Conservation (phyloP, 352 stramenopile genomes). For the Pythium insidiosum region DNA sequence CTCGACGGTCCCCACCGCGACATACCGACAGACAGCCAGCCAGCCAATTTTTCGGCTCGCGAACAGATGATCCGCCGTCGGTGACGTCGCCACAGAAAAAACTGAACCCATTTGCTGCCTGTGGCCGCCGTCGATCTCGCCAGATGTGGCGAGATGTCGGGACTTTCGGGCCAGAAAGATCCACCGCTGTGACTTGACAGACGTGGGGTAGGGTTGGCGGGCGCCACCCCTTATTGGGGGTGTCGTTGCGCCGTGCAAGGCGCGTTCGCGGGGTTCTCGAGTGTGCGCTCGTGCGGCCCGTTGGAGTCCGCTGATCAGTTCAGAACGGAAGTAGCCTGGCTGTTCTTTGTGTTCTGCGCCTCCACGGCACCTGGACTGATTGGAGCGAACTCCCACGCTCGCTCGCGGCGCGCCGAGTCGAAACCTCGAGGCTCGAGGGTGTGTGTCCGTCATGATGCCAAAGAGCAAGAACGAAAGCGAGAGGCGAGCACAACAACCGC, state of each 20-base stretch:
- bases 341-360: slow-evolving; percentile 11
- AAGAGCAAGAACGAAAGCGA: too few relatives aligned
- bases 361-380: slow-evolving; percentile 1
- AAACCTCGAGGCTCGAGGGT: too few relatives aligned
- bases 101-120: too few relatives aligned
- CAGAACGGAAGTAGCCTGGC: slow-evolving; percentile 4
- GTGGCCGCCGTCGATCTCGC: too few relatives aligned
- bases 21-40: too few relatives aligned
- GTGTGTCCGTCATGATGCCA: too few relatives aligned
- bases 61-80: too few relatives aligned
- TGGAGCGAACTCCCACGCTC: slow-evolving; percentile 7
- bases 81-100: too few relatives aligned
- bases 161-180: slow-evolving; percentile 19
- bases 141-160: too few relatives aligned
- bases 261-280: slow-evolving; percentile 1
- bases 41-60: too few relatives aligned
- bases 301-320: slow-evolving; percentile 3
- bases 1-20: too few relatives aligned
- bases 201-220: slow-evolving; percentile 1
- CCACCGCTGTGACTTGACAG: slow-evolving; percentile 10
- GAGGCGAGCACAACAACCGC: too few relatives aligned
- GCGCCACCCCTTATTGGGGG: background rate
- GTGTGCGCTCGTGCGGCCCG: background rate
- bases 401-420: background rate
- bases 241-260: background rate